A percentile compares a stretch with the other conserved stretches of the same genome.
These are phyloP conservation scores for Aspergillus phoenicis DNA, from an alignment of 2,329 filamentous ascomycete species.

Conservation along the genomic window DNA sequence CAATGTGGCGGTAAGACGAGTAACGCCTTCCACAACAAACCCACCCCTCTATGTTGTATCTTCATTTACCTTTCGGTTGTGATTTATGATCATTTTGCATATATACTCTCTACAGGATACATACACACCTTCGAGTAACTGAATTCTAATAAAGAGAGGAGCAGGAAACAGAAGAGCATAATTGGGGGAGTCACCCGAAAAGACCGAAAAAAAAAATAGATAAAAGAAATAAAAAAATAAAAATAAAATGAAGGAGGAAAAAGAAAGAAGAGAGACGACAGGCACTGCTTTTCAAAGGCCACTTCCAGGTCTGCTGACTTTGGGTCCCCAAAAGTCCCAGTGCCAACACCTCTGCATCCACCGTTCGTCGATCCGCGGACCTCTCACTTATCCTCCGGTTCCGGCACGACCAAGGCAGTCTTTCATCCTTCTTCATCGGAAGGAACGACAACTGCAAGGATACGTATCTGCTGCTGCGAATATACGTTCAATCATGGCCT, in stretches of 20 bases:
- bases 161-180: no score
- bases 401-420: neutral
- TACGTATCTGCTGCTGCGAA: neutral
- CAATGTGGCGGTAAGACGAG: neutral
- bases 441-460: neutral
- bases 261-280: neutral
- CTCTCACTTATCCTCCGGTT: neutral
- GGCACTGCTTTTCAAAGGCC: neutral
- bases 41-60: neutral
- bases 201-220: no score
- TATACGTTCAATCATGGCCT: neutral
- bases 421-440: neutral
- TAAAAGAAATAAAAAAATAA: no score
- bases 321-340: neutral
- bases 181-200: no score
- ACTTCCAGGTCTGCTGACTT: slow-evolving; percentile 2
- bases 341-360: neutral
- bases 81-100: no score
- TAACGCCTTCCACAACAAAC: neutral
- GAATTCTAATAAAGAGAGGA: no score
- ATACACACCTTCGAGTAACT: neutral
- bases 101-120: neutral
- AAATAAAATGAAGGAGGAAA: neutral
- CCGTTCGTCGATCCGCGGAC: neutral
- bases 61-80: no score